Evolutionary conservation across 2,329 filamentous ascomycete genomes (phyloP), one percentile per base, ranked within the genome.

Genomic region (Elsinoe batatas): DNA sequence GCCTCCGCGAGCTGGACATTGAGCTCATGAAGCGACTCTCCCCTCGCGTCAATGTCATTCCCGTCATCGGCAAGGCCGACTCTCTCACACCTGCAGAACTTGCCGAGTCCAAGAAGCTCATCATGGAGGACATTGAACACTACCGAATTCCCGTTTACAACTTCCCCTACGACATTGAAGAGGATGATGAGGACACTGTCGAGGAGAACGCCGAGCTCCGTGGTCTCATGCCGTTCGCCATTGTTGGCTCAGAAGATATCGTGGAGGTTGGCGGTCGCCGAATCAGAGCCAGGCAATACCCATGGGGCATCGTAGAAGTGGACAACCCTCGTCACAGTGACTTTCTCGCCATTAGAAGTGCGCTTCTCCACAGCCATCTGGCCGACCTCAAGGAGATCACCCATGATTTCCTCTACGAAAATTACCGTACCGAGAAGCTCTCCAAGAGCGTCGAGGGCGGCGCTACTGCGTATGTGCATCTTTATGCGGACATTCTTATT

Each of bases 51-150:
- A 98, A 98, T 72, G 93, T 98, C 64, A 98, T 98, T 63, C 93
- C 93, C 61, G 93, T 98, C 66, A 96, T 98, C 71, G 93, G 93
- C 69, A 95, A 96, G 73, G 93, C 93, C 70, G 93, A 98, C 72
- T 95, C 93, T 18, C 85, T 98, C 61, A 98, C 93, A 56, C 93
- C 93, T 37, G 86, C 88, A 63, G 93, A 98, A 77, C 81, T 98
- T 61, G 93, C 93, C 63, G 93, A 98, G 76, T 97, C 91, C 64
- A 98, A 98, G 84, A 98, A 97, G 81, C 82, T 98, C 60, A 91
- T 98, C 69, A 98, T 98, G 93, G 93, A 98, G 79, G 93, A 98
- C 71, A 98, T 98, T 65, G 93, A 98, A 76, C 93, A 98, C 76
- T 98, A 98, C 79, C 87, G 93, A 70, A 98, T 98, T 65, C 93